A percentile compares a stretch with the other conserved stretches of the same genome.
phyloP scores from a whole-genome alignment of 257 asterid species.

The Galeopsis tetrahit region DNA sequence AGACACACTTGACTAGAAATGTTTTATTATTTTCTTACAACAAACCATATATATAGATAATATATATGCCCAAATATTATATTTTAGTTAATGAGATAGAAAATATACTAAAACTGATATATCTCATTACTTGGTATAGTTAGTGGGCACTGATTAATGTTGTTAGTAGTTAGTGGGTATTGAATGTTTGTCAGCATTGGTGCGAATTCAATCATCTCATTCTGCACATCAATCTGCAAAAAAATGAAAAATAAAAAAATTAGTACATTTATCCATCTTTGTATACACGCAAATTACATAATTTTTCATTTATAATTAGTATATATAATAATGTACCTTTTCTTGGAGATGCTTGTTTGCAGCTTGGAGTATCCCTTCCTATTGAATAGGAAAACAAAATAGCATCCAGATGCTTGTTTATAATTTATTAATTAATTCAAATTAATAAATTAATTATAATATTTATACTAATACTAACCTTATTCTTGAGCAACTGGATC shows the following conservation, averaged over 20 bases:
- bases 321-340: constrained; percentile 46
- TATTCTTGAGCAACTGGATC: constrained; percentile 76
- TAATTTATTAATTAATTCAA: no score
- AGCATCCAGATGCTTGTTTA: background rate
- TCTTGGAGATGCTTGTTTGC: constrained; percentile 83
- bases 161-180: constrained; percentile 54
- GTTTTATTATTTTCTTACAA: constrained; percentile 29
- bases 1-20: constrained; percentile 10
- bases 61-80: constrained; percentile 18
- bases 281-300: background rate
- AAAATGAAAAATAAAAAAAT: background rate
- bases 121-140: constrained; percentile 54
- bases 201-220: constrained; percentile 48
- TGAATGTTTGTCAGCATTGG: constrained; percentile 50
- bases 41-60: constrained; percentile 9
- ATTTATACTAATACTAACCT: constrained; percentile 43
- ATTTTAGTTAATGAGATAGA: constrained; percentile 22
- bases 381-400: background rate
- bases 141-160: constrained; percentile 48
- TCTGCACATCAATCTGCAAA: constrained; percentile 77
- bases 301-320: no score
- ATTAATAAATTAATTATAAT: no score
- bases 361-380: constrained; percentile 86
- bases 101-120: constrained; percentile 38
- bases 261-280: no score